Conservation (phyloP, 2,329 filamentous ascomycete species). For the Neobulgaria alba region DNA sequence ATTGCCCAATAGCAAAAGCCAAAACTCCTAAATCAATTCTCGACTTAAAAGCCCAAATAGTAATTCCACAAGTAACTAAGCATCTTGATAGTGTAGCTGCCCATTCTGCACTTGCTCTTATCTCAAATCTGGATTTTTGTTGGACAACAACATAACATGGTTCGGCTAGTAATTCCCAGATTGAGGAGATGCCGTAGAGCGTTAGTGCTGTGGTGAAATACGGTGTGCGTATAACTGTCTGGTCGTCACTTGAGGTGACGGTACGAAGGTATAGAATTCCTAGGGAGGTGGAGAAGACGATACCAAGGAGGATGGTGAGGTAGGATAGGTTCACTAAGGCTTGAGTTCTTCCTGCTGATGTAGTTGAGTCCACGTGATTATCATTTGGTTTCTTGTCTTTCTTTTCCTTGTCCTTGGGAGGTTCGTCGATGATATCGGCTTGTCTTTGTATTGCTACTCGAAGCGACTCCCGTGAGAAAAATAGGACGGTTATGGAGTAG, state of each 20-base stretch:
- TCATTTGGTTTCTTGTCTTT: constrained; percentile 15
- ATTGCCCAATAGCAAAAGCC: constrained; percentile 82
- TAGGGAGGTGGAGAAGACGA: constrained; percentile 53
- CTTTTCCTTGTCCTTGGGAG: background rate
- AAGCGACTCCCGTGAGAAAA: constrained; percentile 86
- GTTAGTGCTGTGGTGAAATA: constrained; percentile 49
- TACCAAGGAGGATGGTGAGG: constrained; percentile 62
- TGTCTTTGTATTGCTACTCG: constrained; percentile 87
- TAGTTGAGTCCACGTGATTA: constrained; percentile 21
- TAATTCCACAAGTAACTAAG: constrained; percentile 61
- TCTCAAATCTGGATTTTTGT: constrained; percentile 68
- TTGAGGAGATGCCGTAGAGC: constrained; percentile 47
- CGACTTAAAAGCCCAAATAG: constrained; percentile 50
- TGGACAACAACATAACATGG: constrained; percentile 86
- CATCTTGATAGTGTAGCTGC: constrained; percentile 72
- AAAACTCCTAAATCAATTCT: constrained; percentile 60
- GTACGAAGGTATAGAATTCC: constrained; percentile 59
- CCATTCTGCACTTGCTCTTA: constrained; percentile 77
- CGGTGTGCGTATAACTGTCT: constrained; percentile 45
- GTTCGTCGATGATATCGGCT: constrained; percentile 26
- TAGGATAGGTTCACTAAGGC: constrained; percentile 84
- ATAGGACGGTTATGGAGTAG: constrained; percentile 86
- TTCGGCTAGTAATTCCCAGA: constrained; percentile 75
- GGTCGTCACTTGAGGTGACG: constrained; percentile 36
- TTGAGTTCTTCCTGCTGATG: constrained; percentile 45